Evolutionary conservation across 768 basidiomycete species (phyloP), one percentile per base, ranked within the genome.

Genomic region (Amyloporia xantha): DNA sequence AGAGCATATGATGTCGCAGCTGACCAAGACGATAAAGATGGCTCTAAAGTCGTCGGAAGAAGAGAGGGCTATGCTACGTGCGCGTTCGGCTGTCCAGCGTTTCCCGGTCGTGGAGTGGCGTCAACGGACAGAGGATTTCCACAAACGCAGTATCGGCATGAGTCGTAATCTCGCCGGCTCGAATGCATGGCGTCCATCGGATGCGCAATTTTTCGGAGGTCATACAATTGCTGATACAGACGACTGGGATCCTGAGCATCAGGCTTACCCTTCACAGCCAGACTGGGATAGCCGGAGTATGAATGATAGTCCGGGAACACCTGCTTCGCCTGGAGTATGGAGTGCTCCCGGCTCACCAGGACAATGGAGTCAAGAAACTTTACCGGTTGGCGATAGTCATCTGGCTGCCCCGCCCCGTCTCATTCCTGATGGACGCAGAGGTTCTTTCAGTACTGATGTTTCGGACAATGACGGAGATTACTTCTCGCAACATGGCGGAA

Each of bases 101-200:
- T 96, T 96, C 86, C 93, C 93, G 4, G 93, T 96, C 49, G 88
- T 96, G 23, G 92, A 96, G 70, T 96, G 93, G 93, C 87, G 93
- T 61, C 92, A 95, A 64, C 81, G 89, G 42, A 88, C 84, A 75
- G 93, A 96, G 69, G 93, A 95, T 65, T 90, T 95, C 75, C 93
- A 96, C 64, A 79, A 77, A 52, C 84, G 93, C 51, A 87, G 84
- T 60, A 92, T 96, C 62, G 66, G 64, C 20, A 69, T 71, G 3
- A 92, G 86, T 60, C 84, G 93, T 44, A 65, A 68, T 24, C 19
- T 79, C 1, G 90, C 92, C 21, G 86, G 81, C 5, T 50, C 70
- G 1, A 78, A 88, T 50, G 90, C 91, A 0, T 94, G 86, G 88
- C 76, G 84, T 30, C 76, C 77, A 47, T 78, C 82, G 12, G 86